Percentiles rank a stretch among this genome's conserved stretches.
Evolutionary conservation across 257 asterid species (phyloP).

Genomic region (Solanum corneliomulleri): DNA sequence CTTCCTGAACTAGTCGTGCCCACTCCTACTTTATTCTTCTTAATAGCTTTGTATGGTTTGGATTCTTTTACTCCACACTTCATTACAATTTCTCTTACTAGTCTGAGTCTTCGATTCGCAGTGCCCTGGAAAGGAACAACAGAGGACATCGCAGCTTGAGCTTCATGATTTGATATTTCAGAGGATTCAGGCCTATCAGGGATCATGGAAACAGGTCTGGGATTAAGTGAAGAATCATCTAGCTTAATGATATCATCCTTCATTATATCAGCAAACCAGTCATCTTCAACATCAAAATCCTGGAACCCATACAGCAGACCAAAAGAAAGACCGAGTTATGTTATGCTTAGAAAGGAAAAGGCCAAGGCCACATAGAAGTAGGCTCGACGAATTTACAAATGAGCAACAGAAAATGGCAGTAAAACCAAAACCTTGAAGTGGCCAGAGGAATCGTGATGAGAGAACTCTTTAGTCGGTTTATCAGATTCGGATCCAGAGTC

Average conservation of each 20-base stretch:
- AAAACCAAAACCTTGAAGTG: slow-evolving; percentile 18
- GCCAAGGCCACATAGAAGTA: not conserved
- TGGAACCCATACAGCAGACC: slow-evolving; percentile 10
- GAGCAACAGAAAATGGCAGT: not conserved
- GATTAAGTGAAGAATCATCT: slow-evolving; percentile 33
- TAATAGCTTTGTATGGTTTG: not conserved
- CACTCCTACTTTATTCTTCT: not conserved
- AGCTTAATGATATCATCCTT: slow-evolving; percentile 67
- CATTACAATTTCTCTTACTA: slow-evolving; percentile 10
- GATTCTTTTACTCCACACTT: not conserved
- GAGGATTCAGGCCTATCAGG: not conserved
- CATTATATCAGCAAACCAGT: slow-evolving; percentile 76
- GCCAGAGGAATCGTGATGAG: slow-evolving; percentile 17
- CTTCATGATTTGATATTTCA: slow-evolving; percentile 9
- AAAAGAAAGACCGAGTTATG: not conserved
- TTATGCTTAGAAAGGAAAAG: not conserved
- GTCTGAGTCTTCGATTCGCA: slow-evolving; percentile 44
- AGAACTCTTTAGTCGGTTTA: slow-evolving; percentile 16
- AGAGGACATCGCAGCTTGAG: not conserved
- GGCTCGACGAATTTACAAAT: not conserved
- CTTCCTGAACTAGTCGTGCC: not conserved
- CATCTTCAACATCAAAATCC: slow-evolving; percentile 47
- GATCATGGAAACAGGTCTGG: not conserved
- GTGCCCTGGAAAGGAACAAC: slow-evolving; percentile 43
- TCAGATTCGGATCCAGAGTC: slow-evolving; percentile 37